A percentile compares a stretch with the other conserved stretches of the same genome.
Evolutionary conservation across 352 stramenopile genomes (phyloP).

Genomic region (Phytophthora idaei): DNA sequence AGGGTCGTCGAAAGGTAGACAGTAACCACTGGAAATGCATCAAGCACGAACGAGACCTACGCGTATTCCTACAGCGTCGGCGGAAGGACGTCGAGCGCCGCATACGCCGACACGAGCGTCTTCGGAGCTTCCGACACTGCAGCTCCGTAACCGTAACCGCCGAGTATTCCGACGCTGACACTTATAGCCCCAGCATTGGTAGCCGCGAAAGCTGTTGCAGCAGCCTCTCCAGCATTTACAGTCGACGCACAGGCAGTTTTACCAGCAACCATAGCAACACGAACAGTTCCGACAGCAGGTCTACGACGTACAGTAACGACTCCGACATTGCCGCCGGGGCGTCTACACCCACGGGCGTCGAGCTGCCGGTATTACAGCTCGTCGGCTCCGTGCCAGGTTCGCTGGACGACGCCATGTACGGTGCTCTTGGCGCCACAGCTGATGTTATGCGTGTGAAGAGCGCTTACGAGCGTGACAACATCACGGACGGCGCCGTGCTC

Average conservation of each 20-base stretch:
- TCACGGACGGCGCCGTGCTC: constrained; percentile 55
- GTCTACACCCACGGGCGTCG: constrained; percentile 11
- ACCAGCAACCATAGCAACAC: constrained; percentile 35
- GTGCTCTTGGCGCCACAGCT: constrained; percentile 41
- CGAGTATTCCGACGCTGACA: constrained; percentile 30
- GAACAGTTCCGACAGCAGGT: constrained; percentile 36
- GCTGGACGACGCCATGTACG: constrained; percentile 68
- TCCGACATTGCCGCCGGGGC: constrained; percentile 20
- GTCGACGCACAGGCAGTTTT: constrained; percentile 34
- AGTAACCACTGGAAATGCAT: constrained; percentile 55
- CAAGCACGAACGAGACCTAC: constrained; percentile 53
- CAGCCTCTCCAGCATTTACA: constrained; percentile 34
- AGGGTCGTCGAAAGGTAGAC: constrained; percentile 47
- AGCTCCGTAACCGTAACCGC: constrained; percentile 19
- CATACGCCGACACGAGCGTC: constrained; percentile 33
- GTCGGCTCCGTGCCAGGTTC: constrained; percentile 54
- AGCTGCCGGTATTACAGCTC: constrained; percentile 50
- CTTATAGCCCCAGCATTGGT: constrained; percentile 25
- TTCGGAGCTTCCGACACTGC: constrained; percentile 29
- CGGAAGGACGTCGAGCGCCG: constrained; percentile 43
- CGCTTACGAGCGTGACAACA: constrained; percentile 52
- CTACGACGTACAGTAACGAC: constrained; percentile 20
- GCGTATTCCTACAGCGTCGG: constrained; percentile 50
- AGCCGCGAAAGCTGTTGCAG: constrained; percentile 36
- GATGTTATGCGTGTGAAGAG: constrained; percentile 56